Conservation (phyloP, 2,329 filamentous ascomycete species). For the Ophiognomonia clavigignenti-juglandacearum region DNA sequence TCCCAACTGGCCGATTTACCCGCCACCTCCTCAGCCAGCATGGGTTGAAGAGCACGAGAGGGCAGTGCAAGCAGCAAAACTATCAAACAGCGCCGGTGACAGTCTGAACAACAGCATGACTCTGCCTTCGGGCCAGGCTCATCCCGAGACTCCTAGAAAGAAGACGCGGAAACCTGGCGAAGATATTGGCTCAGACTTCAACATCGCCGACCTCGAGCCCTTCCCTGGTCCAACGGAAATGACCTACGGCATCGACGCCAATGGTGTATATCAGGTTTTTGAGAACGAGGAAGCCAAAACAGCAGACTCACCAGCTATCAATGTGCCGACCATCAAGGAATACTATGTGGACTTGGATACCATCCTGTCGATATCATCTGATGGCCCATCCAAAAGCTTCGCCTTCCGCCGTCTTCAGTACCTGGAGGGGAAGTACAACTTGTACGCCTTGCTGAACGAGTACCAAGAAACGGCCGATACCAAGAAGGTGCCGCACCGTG, state of each 20-base stretch:
- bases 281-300: slow-evolving; percentile 60
- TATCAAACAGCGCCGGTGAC: slow-evolving; percentile 32
- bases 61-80: slow-evolving; percentile 24
- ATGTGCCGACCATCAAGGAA: slow-evolving; percentile 87
- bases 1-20: slow-evolving; percentile 81
- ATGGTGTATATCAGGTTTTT: slow-evolving; percentile 90
- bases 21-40: slow-evolving; percentile 82
- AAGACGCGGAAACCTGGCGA: slow-evolving; percentile 79
- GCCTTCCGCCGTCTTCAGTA: slow-evolving; percentile 93
- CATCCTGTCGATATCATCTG: slow-evolving; percentile 83
- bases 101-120: slow-evolving; percentile 45
- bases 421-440: slow-evolving; percentile 92
- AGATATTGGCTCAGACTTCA: slow-evolving; percentile 89
- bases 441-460: slow-evolving; percentile 89
- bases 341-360: slow-evolving; percentile 93
- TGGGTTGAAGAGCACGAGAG: slow-evolving; percentile 61
- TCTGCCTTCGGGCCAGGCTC: slow-evolving; percentile 30
- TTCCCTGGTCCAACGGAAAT: slow-evolving; percentile 66
- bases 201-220: slow-evolving; percentile 71
- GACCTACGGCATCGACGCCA: slow-evolving; percentile 74
- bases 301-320: slow-evolving; percentile 64
- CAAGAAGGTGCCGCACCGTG: slow-evolving; percentile 93
- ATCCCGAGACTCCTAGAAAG: slow-evolving; percentile 34
- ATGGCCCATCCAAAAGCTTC: slow-evolving; percentile 95
- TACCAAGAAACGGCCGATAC: slow-evolving; percentile 98